Base-by-base conservation (phyloP, 1,139 yeast genomes). In the Scheffersomyces lignicola region DNA sequence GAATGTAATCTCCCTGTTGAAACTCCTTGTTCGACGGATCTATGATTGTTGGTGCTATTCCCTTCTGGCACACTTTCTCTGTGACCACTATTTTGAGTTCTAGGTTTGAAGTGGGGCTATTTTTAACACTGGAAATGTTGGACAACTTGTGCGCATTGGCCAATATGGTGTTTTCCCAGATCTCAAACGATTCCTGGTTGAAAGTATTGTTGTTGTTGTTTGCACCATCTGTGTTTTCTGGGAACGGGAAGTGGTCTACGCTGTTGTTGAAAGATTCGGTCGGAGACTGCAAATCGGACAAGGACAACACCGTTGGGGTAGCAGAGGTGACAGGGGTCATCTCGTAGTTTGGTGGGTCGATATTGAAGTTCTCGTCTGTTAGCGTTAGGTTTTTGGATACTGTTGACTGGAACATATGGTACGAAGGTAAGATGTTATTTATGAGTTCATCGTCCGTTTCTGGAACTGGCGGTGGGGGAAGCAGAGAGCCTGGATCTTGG, bases 401-500 rank as follows among this genome's bases (percentile, higher is more conserved):
- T 9, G 76, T 70, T 25, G 69, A 54, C 45, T 67, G 69, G 50
- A 62, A 69, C 75, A 70, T 69, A 31, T 69, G 69, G 45, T 70
- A 70, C 10, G 73, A 67, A 2, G 76, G 76, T 9, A 70, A 56
- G 24, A 70, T 70, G 39, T 67, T 66, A 42, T 59, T 66, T 31
- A 70, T 42, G 25, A 65, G 54, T 24, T 60, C 62, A 35, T 62
- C 66, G 13, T 54, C 66, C 22, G 46, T 45, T 24, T 42, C 29
- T 2, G 41, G 39, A 10, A 4, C 3, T 10, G 7, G 7, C 5
- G 7, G 10, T 10, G 7, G 7, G 18, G 20, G 18, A n/a, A n/a
- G n/a, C n/a, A n/a, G n/a, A 7, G 14, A 24, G 7, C 18, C 8
- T 24, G 28, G 28, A n/a, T n/a, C n/a, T 8, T 8, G 26, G 23